phyloP scores from a whole-genome alignment of 176 grass and related monocot species.

The Oryza coarctata region DNA sequence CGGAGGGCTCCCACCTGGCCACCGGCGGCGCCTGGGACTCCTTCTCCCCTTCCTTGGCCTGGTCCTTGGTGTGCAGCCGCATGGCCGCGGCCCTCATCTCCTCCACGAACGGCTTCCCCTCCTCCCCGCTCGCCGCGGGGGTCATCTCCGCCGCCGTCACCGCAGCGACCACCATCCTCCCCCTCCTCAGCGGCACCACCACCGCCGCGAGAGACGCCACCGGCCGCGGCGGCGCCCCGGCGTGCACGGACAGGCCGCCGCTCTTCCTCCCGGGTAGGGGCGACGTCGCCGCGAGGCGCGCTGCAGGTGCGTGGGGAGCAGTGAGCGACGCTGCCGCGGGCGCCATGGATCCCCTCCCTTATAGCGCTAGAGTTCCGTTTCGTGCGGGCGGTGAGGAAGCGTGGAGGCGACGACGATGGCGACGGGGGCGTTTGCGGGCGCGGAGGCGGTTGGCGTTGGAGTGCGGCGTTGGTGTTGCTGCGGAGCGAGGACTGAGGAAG shows the following conservation, averaged over 20 bases:
- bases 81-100: conserved; percentile 93
- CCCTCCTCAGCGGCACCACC: neutral
- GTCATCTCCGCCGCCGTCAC: conserved; percentile 54
- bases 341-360: conserved; percentile 17
- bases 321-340: conserved; percentile 31
- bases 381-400: conserved; percentile 6
- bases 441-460: conserved; percentile 31
- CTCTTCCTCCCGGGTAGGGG: neutral
- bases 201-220: neutral
- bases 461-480: conserved; percentile 31
- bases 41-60: conserved; percentile 84
- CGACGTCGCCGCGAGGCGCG: neutral
- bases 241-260: neutral
- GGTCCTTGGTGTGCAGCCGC: conserved; percentile 89
- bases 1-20: conserved; percentile 68
- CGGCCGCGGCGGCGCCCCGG: neutral
- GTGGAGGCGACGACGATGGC: conserved; percentile 15
- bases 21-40: conserved; percentile 70
- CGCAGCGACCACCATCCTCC: conserved; percentile 40
- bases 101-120: conserved; percentile 71
- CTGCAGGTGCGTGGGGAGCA: neutral
- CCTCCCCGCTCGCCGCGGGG: conserved; percentile 34
- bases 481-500: neutral
- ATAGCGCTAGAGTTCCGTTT: conserved; percentile 28
- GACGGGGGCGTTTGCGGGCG: neutral